Conservation (phyloP, 441 rosid genomes). For the Populus tomentosa region DNA sequence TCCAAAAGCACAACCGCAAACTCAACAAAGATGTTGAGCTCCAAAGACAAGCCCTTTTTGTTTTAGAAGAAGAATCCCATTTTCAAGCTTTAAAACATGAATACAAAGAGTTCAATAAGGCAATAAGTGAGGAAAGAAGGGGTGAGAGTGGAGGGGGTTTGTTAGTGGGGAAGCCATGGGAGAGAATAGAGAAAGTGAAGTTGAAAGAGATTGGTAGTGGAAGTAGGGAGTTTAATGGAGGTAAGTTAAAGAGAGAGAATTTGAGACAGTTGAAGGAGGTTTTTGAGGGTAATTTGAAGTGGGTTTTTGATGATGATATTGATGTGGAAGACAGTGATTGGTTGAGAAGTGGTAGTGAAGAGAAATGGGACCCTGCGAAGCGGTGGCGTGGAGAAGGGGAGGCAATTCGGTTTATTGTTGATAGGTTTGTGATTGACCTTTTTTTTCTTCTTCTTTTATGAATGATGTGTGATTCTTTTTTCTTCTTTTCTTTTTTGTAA, state of each 20-base stretch:
- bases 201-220: slow-evolving; percentile 52
- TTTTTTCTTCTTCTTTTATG: background rate
- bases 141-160: slow-evolving; percentile 18
- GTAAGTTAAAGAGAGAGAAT: slow-evolving; percentile 43
- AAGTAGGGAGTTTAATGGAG: slow-evolving; percentile 43
- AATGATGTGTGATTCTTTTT: background rate
- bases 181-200: slow-evolving; percentile 58
- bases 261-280: slow-evolving; percentile 62
- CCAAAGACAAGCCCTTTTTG: slow-evolving; percentile 30
- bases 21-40: slow-evolving; percentile 31
- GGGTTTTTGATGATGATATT: slow-evolving; percentile 79
- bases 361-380: slow-evolving; percentile 37
- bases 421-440: slow-evolving; percentile 36
- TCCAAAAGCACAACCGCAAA: slow-evolving; percentile 76
- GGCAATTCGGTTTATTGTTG: slow-evolving; percentile 62
- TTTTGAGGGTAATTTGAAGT: slow-evolving; percentile 66
- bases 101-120: slow-evolving; percentile 54
- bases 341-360: slow-evolving; percentile 19
- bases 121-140: slow-evolving; percentile 22
- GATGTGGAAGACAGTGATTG: slow-evolving; percentile 38
- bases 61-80: slow-evolving; percentile 29
- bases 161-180: slow-evolving; percentile 86
- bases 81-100: slow-evolving; percentile 53
- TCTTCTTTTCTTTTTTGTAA: slow-evolving; percentile 7
- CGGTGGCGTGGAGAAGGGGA: slow-evolving; percentile 62